Conservation (phyloP, 371 early-diverging fungal genomes). For the Chytridium lagenaria region DNA sequence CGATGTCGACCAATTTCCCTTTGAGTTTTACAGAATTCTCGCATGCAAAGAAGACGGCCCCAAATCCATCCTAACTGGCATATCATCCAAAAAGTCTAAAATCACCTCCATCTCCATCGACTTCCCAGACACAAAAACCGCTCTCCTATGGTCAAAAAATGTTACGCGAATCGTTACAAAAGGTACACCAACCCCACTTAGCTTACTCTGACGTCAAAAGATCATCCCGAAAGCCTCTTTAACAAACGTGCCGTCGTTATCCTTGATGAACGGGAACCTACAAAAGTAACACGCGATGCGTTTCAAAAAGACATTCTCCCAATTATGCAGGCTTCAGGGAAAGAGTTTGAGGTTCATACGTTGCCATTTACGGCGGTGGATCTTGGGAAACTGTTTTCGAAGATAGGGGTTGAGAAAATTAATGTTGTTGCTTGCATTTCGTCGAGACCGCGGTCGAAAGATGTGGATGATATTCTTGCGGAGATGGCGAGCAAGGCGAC, state of each 20-base stretch:
- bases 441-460: background rate
- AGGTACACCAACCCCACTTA: background rate
- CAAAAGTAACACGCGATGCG: background rate
- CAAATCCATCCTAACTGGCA: background rate
- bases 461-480: background rate
- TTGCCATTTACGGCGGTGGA: background rate
- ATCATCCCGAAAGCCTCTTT: background rate
- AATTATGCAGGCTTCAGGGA: background rate
- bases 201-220: background rate
- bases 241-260: background rate
- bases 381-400: background rate
- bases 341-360: background rate
- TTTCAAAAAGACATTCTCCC: constrained; percentile 5
- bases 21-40: background rate
- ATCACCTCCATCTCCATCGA: background rate
- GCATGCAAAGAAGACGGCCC: background rate
- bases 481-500: background rate
- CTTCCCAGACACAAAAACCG: background rate
- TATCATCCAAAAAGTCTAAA: background rate
- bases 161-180: background rate
- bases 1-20: background rate
- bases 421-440: constrained; percentile 2
- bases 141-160: background rate
- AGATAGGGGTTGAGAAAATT: background rate
- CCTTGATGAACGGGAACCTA: background rate